A percentile compares a stretch with the other conserved stretches of the same genome.
Conservation (phyloP, 176 grass and related monocot species). For the Triticum turgidum region DNA sequence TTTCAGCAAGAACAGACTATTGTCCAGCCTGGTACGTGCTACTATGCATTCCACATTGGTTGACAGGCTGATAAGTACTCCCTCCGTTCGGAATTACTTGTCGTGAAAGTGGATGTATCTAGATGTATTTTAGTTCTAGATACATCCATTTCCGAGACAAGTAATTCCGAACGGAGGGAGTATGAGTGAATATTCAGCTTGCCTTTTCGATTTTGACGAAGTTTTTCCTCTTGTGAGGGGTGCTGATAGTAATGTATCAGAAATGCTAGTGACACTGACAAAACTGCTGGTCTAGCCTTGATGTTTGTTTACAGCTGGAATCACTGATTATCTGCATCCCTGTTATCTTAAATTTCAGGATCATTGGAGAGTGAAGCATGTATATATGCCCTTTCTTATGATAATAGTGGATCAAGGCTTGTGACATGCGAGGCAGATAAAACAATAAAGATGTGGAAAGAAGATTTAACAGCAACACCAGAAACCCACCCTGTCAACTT, state of each 20-base stretch:
- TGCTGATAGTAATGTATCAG: not conserved
- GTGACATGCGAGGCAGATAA: slow-evolving; percentile 93
- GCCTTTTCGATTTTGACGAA: not conserved
- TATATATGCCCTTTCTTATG: slow-evolving; percentile 89
- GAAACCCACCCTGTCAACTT: slow-evolving; percentile 92
- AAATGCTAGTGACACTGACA: not conserved
- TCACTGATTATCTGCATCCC: not conserved
- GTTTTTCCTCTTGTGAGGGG: not conserved
- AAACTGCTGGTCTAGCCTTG: no score
- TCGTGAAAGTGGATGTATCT: no score
- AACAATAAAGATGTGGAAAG: slow-evolving; percentile 99
- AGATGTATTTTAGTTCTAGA: no score
- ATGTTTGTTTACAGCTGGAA: slow-evolving; percentile 1
- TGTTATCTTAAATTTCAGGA: slow-evolving; percentile 41
- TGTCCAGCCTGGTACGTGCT: slow-evolving; percentile 75
- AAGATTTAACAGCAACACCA: slow-evolving; percentile 71
- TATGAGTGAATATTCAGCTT: not conserved
- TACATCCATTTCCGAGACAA: no score
- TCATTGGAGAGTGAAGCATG: slow-evolving; percentile 96
- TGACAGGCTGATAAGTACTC: not conserved
- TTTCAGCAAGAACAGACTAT: slow-evolving; percentile 95
- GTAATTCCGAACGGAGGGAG: no score
- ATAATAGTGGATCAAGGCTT: slow-evolving; percentile 76
- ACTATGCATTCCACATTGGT: not conserved
- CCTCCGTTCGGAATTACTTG: no score